Base-by-base conservation (phyloP, 352 stramenopile species). In the Globisporangium camurandrum region DNA sequence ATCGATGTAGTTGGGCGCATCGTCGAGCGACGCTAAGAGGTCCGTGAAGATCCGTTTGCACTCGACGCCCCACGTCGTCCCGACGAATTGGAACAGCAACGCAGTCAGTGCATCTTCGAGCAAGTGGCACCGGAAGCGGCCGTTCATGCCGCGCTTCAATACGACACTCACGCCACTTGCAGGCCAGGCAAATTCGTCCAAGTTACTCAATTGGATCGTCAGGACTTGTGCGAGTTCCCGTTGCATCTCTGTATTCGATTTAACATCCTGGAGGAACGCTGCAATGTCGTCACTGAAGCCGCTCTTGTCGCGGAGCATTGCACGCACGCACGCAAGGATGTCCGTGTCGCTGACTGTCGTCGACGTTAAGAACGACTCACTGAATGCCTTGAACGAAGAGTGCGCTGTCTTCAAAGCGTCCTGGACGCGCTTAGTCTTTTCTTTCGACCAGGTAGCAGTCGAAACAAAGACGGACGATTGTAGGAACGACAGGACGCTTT, bases 21-120 rank as follows among this genome's bases (percentile, higher is more conserved):
- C 30, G 8, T 38, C 16, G 12, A 75, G 34, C 11, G 66, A 56
- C n/a, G 60, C 23, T 22, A 75, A 44, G 11, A 79, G 46, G 24
- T 16, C n/a, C 24, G 51, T 49, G 24, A 74, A 30, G 20, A 57
- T 40, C 3, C 28, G 39, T 27, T 69, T 65, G 31, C 74, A 45
- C 37, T 62, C 37, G 4, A 62, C 39, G 19, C 41, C 54, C 66
- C 66, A 76, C n/a, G 57, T 49, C 20, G 69, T 34, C 3, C 66
- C 69, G 22, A 76, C 57, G 46, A 68, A 75, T 39, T 76, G 60
- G 51, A 75, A 79, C 3, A 79, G 56, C 50, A 79, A 31, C 43
- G 74, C 42, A 19, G 69, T 66, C 39, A 76, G 59, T n/a, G 58
- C 69, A 16, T 79, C 66, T 47, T 79, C 66, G 26, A 68, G 66